Base-by-base conservation (phyloP, 1,284 basidiomycete genomes). In the Phaffia rhodozyma region DNA sequence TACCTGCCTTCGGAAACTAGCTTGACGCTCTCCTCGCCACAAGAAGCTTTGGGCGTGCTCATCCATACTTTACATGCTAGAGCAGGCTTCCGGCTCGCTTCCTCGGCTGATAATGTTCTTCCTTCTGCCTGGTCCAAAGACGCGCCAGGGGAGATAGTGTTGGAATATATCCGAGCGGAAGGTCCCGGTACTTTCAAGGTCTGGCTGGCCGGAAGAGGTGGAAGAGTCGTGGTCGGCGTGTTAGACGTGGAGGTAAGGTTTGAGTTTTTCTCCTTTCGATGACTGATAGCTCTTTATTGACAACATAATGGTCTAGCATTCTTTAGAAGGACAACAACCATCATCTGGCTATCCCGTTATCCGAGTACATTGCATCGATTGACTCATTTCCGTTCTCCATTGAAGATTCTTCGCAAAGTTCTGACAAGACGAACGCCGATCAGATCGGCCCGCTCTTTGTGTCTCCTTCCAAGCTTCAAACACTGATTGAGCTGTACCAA, bases 151-250 rank as follows among this genome's bases (percentile, higher is more conserved):
- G 52, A 68, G 70, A 16, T 75, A 66, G 66, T 68, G 48, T 74
- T 78, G 49, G 71, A 72, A 64, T 79, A 79, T 68, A 70, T 77
- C 78, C 68, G 73, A 69, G 20, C 76, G 78, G 70, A 75, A 73
- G 60, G 68, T 71, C 9, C 68, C 79, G 71, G 78, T 77, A 66
- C 69, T 75, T 53, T 68, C 78, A 43, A 72, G 74, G 34, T 72
- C 79, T 7, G 72, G 73, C 11, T 71, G 73, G 29, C 74, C 79
- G 67, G 78, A 78, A 0, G 72, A 43, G 34, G 27, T 43, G 38
- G 67, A 1, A 70, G 77, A 55, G 70, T 74, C 0, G 70, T 77
- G 62, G 69, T 79, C 18, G 76, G 76, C 56, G 78, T 71, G 1
- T 76, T 75, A 67, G 76, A 76, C n/a, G 67, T 71, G 1, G 75